phyloP scores from a whole-genome alignment of 1,284 basidiomycete genomes.

The Boletus sp. region DNA sequence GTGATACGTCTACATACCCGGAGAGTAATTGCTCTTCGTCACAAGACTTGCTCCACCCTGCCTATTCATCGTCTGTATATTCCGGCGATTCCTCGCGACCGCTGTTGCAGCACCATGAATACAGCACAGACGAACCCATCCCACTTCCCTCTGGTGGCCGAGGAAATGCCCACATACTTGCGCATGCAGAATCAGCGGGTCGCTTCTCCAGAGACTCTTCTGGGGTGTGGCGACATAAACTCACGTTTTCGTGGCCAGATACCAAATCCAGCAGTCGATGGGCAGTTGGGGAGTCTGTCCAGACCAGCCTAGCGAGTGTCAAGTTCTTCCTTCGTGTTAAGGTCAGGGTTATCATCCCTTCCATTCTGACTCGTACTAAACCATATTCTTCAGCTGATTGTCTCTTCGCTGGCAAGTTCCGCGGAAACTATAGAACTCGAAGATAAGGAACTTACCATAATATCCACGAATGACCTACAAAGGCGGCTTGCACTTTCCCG shows the following conservation, averaged over 20 bases:
- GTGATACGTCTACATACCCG: conserved; percentile 2
- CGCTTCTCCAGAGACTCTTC: conserved; percentile 50
- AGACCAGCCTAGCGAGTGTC: conserved; percentile 61
- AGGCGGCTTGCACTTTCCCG: conserved; percentile 61
- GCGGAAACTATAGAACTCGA: conserved; percentile 63
- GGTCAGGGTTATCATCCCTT: conserved; percentile 36
- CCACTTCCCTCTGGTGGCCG: conserved; percentile 26
- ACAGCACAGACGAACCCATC: conserved; percentile 15
- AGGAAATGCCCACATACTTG: conserved; percentile 49
- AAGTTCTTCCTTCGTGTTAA: conserved; percentile 68
- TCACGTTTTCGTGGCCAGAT: conserved; percentile 70
- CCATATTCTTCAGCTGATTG: conserved; percentile 44
- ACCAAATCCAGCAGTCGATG: conserved; percentile 64
- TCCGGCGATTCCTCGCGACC: conserved; percentile 37
- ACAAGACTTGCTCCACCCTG: conserved; percentile 24
- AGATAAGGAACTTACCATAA: conserved; percentile 60
- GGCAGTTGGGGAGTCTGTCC: conserved; percentile 72
- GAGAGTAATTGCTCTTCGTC: conserved; percentile 21
- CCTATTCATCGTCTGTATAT: conserved; percentile 36
- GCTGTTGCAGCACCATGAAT: conserved; percentile 25
- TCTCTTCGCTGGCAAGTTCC: conserved; percentile 50
- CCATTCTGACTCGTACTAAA: conserved; percentile 10
- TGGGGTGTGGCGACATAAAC: conserved; percentile 58
- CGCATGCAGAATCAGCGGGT: conserved; percentile 54
- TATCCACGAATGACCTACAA: conserved; percentile 66